Percentiles rank a stretch among this genome's conserved stretches.
phyloP scores from a whole-genome alignment of 1,139 yeast species.

The Yamadazyma pseudoaaseri region DNA sequence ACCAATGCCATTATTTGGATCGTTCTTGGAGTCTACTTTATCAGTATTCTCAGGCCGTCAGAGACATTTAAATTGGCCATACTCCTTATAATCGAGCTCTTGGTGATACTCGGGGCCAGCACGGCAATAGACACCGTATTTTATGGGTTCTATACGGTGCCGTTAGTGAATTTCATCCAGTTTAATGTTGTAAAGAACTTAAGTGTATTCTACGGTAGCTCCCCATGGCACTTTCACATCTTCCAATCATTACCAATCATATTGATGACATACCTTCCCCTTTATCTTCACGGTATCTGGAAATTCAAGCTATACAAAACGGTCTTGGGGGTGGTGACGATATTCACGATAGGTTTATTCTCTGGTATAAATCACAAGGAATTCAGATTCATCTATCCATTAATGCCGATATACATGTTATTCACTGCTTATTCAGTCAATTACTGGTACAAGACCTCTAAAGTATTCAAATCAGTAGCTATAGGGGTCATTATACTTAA shows the following conservation, averaged over 20 bases:
- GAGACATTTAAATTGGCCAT: slow-evolving; percentile 1
- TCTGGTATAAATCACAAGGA: slow-evolving; percentile 83
- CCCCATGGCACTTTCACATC: slow-evolving; percentile 85
- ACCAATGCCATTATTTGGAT: slow-evolving; percentile 80
- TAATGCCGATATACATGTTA: slow-evolving; percentile 68
- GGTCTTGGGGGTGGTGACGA: slow-evolving; percentile 24
- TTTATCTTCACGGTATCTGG: slow-evolving; percentile 26
- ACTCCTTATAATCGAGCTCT: slow-evolving; percentile 8
- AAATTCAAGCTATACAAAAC: slow-evolving; percentile 13
- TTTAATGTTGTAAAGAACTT: slow-evolving; percentile 75
- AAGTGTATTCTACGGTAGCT: slow-evolving; percentile 80
- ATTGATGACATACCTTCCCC: slow-evolving; percentile 65
- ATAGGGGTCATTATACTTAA: slow-evolving; percentile 34
- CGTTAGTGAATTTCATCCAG: slow-evolving; percentile 65
- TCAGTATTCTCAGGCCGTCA: slow-evolving; percentile 2
- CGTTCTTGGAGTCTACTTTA: slow-evolving; percentile 44
- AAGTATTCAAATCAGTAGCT: slow-evolving; percentile 5
- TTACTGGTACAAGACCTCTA: slow-evolving; percentile 4
- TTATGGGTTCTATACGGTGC: slow-evolving; percentile 59
- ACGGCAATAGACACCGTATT: slow-evolving; percentile 55
- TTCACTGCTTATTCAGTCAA: slow-evolving; percentile 15
- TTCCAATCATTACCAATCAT: slow-evolving; percentile 80
- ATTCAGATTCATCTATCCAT: slow-evolving; percentile 82
- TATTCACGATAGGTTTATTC: slow-evolving; percentile 50
- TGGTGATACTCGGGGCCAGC: slow-evolving; percentile 6